phyloP scores from a whole-genome alignment of 2,329 filamentous ascomycete species.

The Chalaropsis thielavioides region DNA sequence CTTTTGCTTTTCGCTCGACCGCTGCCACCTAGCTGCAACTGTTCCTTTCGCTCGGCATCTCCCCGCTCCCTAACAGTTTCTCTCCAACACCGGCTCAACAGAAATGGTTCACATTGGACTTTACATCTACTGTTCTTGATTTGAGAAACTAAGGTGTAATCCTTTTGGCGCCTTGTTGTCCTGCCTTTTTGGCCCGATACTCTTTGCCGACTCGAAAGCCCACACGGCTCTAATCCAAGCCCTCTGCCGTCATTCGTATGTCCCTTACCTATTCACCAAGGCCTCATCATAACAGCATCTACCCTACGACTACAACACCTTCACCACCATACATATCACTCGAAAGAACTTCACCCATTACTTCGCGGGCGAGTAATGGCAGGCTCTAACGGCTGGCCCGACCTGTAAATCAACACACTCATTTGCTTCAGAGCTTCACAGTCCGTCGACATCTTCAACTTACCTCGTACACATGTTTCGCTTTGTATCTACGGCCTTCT shows the following conservation, averaged over 20 bases:
- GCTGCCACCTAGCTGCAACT: neutral
- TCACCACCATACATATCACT: neutral
- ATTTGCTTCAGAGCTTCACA: neutral
- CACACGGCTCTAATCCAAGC: no score
- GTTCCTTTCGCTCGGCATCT: neutral
- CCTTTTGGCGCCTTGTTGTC: neutral
- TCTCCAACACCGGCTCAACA: neutral
- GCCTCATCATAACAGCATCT: neutral
- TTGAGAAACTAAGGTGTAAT: neutral
- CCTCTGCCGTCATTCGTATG: no score
- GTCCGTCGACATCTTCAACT: neutral
- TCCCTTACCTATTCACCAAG: neutral
- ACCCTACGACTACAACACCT: neutral
- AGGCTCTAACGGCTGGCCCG: conserved; percentile 17
- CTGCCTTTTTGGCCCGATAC: neutral
- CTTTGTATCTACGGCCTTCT: neutral
- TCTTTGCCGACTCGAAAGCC: neutral
- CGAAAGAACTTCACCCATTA: conserved; percentile 3
- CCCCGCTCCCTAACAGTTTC: neutral
- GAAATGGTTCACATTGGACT: neutral
- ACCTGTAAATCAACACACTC: conserved; percentile 7
- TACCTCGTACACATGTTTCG: neutral
- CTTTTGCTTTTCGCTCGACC: neutral
- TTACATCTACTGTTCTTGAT: neutral
- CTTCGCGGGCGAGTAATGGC: conserved; percentile 19